Evolutionary conservation across 305 asterid species (phyloP).

Genomic region (Fraxinus floribunda): DNA sequence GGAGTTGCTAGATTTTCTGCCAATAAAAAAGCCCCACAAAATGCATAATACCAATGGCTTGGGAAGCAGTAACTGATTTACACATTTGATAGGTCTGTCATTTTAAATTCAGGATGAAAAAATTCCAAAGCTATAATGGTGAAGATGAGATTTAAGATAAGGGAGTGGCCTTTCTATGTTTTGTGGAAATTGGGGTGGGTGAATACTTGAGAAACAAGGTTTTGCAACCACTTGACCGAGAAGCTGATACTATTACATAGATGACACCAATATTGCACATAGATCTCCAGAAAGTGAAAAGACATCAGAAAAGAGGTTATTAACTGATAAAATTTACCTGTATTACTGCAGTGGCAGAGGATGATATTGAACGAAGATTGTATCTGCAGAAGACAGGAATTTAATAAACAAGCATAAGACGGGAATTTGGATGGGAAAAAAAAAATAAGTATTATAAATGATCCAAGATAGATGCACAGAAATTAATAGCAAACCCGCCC

Average conservation of each 20-base stretch:
- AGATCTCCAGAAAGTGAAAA: slow-evolving; percentile 5
- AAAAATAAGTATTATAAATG: background rate
- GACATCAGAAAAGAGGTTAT: slow-evolving; percentile 18
- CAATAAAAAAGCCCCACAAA: background rate
- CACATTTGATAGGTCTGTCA: background rate
- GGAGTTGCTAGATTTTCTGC: background rate
- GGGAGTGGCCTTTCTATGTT: background rate
- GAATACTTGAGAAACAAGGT: background rate
- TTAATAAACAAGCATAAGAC: slow-evolving; percentile 21
- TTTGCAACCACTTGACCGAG: background rate
- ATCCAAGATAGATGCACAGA: slow-evolving; percentile 16
- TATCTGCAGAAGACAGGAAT: slow-evolving; percentile 52
- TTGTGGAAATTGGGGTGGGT: background rate
- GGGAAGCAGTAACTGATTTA: background rate
- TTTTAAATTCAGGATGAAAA: background rate
- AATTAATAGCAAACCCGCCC: slow-evolving; percentile 79
- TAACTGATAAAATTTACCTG: slow-evolving; percentile 50
- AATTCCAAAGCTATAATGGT: background rate
- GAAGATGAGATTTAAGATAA: background rate
- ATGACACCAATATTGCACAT: background rate
- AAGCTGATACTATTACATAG: background rate
- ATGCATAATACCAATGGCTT: background rate
- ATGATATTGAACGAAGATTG: slow-evolving; percentile 92
- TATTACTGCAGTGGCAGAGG: slow-evolving; percentile 86
- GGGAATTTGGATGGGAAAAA: slow-evolving; percentile 1